A percentile compares a stretch with the other conserved stretches of the same genome.
These are phyloP conservation scores for Besnoitia besnoiti DNA, from an alignment of 169 alveolate species.

Conservation along the genomic window DNA sequence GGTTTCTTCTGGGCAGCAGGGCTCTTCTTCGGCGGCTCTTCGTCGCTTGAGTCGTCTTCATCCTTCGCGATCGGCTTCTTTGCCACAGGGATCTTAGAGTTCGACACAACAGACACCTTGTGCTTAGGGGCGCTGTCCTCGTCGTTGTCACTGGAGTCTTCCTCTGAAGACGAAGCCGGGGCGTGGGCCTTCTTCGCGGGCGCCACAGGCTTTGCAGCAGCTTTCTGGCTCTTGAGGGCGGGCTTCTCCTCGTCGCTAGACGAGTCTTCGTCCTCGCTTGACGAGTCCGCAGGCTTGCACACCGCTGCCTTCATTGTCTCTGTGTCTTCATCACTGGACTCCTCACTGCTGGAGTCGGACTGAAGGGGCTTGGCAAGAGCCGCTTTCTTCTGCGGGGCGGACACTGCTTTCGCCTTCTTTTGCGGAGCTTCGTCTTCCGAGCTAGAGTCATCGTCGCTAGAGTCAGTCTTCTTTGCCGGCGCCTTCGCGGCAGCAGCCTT, in stretches of 20 bases:
- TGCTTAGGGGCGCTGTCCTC: neutral
- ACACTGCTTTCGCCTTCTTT: neutral
- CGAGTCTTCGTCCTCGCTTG: neutral
- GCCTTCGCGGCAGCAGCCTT: neutral
- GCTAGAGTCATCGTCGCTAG: neutral
- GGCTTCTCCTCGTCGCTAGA: neutral
- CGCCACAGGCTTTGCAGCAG: neutral
- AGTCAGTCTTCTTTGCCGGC: neutral
- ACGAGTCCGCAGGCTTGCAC: neutral
- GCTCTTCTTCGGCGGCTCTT: conserved; percentile 2
- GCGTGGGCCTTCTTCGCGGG: neutral
- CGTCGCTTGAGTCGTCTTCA: neutral
- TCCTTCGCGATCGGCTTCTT: neutral
- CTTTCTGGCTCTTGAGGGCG: neutral
- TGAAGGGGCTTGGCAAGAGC: neutral
- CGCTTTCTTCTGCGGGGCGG: neutral
- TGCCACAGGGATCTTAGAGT: neutral
- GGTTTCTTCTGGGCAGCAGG: neutral
- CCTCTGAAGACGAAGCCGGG: neutral
- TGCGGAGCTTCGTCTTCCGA: neutral
- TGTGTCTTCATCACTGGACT: neutral
- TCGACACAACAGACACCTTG: neutral
- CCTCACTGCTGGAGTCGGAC: neutral
- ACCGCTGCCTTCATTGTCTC: neutral
- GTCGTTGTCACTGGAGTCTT: neutral